These are phyloP conservation scores for Escovopsis sp. DNA, from an alignment of 2,329 filamentous ascomycete genomes.

Conservation along the genomic window DNA sequence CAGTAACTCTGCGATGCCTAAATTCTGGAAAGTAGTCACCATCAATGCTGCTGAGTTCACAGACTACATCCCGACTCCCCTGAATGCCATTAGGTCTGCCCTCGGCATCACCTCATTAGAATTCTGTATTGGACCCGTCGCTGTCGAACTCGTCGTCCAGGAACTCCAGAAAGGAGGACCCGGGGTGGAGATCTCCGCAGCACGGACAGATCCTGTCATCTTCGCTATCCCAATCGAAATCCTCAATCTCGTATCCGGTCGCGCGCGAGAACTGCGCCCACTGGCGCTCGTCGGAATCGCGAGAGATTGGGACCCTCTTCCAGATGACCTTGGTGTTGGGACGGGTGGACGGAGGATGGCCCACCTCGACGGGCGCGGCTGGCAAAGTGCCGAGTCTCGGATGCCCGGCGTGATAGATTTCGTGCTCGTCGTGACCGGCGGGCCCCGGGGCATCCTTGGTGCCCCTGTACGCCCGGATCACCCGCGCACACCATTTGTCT, in stretches of 20 bases:
- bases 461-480: constrained; percentile 29
- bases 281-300: constrained; percentile 24
- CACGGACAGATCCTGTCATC: constrained; percentile 24
- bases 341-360: constrained; percentile 25
- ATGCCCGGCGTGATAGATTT: constrained; percentile 9
- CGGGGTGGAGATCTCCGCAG: constrained; percentile 23
- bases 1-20: constrained; percentile 1
- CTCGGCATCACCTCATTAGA: constrained; percentile 7
- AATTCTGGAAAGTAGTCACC: background rate
- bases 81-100: background rate
- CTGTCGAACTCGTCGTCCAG: constrained; percentile 13
- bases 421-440: constrained; percentile 14
- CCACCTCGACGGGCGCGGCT: constrained; percentile 26
- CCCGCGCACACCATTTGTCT: constrained; percentile 24
- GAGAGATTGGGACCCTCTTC: constrained; percentile 31
- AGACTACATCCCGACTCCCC: constrained; percentile 3
- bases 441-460: constrained; percentile 11
- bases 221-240: constrained; percentile 17
- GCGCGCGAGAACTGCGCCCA: constrained; percentile 33
- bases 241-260: constrained; percentile 22
- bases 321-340: constrained; percentile 32
- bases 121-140: constrained; percentile 9
- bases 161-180: constrained; percentile 19
- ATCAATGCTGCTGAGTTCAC: background rate
- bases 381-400: constrained; percentile 20